Base-by-base conservation (phyloP, 352 stramenopile species). In the Pythium angustatum region DNA sequence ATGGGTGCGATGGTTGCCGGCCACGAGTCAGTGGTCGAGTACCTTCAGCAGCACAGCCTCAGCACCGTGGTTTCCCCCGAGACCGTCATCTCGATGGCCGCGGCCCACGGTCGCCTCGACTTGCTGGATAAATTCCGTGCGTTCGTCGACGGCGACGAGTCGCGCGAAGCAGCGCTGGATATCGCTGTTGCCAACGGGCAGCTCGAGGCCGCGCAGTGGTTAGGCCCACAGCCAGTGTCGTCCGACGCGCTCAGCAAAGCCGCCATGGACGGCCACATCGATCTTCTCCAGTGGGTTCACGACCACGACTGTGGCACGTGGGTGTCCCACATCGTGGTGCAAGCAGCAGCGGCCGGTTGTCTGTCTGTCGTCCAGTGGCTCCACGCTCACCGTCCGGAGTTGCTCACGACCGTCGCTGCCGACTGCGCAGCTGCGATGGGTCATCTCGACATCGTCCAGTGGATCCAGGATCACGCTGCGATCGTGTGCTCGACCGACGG, bases 211-310 rank as follows among this genome's bases (percentile, higher is more conserved):
- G 53, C 41, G 12, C 44, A 59, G 21, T 69, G 54, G 53, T 28
- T 69, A 0, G 51, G 53, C 19, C 36, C 27, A 19, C n/a, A 45
- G 15, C 15, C 48, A 8, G 36, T 69, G 5, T 45, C 53, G 6
- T 17, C 34, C 9, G 34, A 54, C 21, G 34, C 31, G 30, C 28
- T 69, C 24, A 41, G 36, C 9, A 59, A 50, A 43, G 64, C 52
- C 14, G 64, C 58, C 21, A 40, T 22, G n/a, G 41, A 44, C 12
- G 58, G 58, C 27, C 52, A 63, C 22, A 26, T 72, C 3, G 36
- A 52, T 5, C 15, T 68, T 4, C 21, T 72, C 4, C 17, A 49
- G 41, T 71, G 62, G 56, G 54, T 69, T 15, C 62, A 64, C 14
- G 36, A 58, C 3, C 17, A 69, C 28, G 54, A 64, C 34, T 59